Conservation (phyloP, 805 yeast species). For the Pichia paraexigua region DNA sequence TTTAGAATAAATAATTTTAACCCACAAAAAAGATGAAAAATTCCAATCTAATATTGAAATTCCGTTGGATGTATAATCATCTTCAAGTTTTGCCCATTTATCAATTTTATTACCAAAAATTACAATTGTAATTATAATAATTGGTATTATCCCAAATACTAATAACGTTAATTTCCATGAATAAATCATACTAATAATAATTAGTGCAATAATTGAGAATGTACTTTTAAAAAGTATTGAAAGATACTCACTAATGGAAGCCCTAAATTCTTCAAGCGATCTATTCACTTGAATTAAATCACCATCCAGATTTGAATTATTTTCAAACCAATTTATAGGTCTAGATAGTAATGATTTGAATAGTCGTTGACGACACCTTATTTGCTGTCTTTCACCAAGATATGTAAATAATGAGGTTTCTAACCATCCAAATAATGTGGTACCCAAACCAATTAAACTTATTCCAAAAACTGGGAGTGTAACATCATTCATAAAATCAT, state of each 20-base stretch:
- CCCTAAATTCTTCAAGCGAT: constrained; percentile 64
- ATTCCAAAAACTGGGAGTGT: constrained; percentile 31
- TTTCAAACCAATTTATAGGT: constrained; percentile 57
- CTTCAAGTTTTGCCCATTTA: constrained; percentile 46
- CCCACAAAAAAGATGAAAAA: constrained; percentile 48
- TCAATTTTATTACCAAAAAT: constrained; percentile 46
- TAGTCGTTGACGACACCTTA: constrained; percentile 42
- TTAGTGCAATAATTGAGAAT: constrained; percentile 45
- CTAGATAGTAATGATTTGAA: constrained; percentile 38
- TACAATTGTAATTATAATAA: constrained; percentile 44
- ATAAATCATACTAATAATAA: constrained; percentile 60
- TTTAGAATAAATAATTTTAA: constrained; percentile 56
- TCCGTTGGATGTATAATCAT: constrained; percentile 44
- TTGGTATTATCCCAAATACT: constrained; percentile 66
- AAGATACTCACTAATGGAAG: constrained; percentile 59
- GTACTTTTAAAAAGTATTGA: constrained; percentile 48
- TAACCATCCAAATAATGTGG: constrained; percentile 40
- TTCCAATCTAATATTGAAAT: constrained; percentile 67
- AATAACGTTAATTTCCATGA: constrained; percentile 85
- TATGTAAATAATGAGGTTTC: constrained; percentile 56
- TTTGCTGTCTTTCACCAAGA: constrained; percentile 65
- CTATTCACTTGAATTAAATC: constrained; percentile 57
- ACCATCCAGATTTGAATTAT: constrained; percentile 50
- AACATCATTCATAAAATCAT: constrained; percentile 30
- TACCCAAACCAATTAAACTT: constrained; percentile 39